Base-by-base conservation (phyloP, 1,139 yeast species). In the Protomyces inundatus region DNA sequence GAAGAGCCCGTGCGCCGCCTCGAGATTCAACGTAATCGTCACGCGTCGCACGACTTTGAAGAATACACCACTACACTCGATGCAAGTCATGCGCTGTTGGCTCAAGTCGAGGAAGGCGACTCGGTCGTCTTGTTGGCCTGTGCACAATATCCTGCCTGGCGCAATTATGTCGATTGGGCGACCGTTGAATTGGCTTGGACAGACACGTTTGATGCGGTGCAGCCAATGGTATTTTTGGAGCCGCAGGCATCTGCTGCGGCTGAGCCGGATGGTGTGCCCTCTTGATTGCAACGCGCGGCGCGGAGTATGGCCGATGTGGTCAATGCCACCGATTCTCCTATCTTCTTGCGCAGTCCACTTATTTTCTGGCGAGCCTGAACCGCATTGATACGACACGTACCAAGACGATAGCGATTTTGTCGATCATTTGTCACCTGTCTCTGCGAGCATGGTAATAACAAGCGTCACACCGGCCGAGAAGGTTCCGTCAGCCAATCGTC, bases 131-230 rank as follows among this genome's bases (percentile, higher is more conserved):
- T 58, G 14, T n/a, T 34, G 5, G 62, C 62, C 10, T 58, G 62
- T 58, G 56, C 62, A 10, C 56, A 37, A 4, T 58, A 30, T 36
- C 55, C 55, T 10, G 62, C 56, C 9, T 58, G 62, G 62, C 14
- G 36, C 35, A 58, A 58, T 34, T 12, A 33, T 10, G 62, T 58
- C 45, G 51, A 39, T 34, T n/a, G 34, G 16, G 55, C 56, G 9
- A 33, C 48, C 16, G 42, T 58, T 33, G 62, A 58, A 33, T 16
- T 58, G 48, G 48, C 51, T 14, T 50, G 30, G 42, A 12, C 16
- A 12, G 54, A 48, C 36, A 46, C 54, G 5, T 55, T 55, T 23
- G 23, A n/a, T 10, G 56, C 23, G 4, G 32, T 23, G 6, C 48
- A 42, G 30, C 48, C 48, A 30, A 5, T 14, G 4, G 12, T 12